Evolutionary conservation across 805 yeast genomes (phyloP).

Genomic region (Torulaspora microellipsoides): DNA sequence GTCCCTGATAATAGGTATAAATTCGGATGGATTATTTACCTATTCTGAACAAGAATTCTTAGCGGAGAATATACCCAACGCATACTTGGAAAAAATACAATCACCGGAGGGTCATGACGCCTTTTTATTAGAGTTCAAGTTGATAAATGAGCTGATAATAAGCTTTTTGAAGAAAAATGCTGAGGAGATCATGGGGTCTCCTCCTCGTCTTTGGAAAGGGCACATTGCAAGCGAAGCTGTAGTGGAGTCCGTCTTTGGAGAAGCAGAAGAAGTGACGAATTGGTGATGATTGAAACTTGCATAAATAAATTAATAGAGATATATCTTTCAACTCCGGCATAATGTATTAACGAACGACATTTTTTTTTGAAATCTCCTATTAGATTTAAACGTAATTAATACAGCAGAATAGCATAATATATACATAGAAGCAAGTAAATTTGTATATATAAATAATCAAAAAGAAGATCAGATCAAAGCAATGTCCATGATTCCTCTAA

Average conservation of each 20-base stretch:
- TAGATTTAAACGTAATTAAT: too few species aligned
- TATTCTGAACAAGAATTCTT: conserved; percentile 84
- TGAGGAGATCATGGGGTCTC: conserved; percentile 51
- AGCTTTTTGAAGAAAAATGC: conserved; percentile 58
- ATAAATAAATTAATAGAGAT: not conserved
- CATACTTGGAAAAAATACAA: conserved; percentile 63
- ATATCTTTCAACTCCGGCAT: not conserved
- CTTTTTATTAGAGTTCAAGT: conserved; percentile 80
- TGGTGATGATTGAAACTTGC: conserved; percentile 50
- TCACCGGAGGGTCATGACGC: conserved; percentile 99
- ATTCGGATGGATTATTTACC: conserved; percentile 90
- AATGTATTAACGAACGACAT: not conserved
- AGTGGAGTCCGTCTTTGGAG: conserved; percentile 79
- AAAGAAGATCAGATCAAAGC: not conserved
- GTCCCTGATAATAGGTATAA: conserved; percentile 79
- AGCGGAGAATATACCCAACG: conserved; percentile 67
- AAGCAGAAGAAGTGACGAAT: conserved; percentile 87
- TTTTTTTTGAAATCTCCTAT: not conserved
- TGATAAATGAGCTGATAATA: conserved; percentile 66
- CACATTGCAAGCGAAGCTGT: conserved; percentile 40
- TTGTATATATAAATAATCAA: not conserved
- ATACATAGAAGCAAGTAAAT: not conserved
- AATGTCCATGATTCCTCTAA: conserved; percentile 7
- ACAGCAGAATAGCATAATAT: too few species aligned
- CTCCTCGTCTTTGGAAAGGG: conserved; percentile 39